Percentiles rank a stretch among this genome's conserved stretches.
Conservation (phyloP, 192 early-diverging fungal genomes). For the Linnemannia elongata region DNA sequence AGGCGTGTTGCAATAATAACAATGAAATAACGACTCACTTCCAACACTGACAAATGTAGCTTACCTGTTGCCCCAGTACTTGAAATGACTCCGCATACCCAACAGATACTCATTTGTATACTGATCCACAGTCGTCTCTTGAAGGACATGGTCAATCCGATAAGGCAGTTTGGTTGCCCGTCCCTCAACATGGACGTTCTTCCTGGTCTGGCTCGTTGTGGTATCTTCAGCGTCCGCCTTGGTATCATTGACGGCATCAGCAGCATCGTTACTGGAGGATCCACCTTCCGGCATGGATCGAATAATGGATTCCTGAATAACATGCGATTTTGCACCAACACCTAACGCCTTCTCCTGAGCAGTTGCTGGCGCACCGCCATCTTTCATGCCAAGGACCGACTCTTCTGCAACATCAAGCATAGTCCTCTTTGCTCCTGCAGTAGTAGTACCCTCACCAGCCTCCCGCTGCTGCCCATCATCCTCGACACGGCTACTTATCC, state of each 20-base stretch:
- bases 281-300: background rate
- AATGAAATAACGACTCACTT: no score
- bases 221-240: background rate
- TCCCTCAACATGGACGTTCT: conserved; percentile 36
- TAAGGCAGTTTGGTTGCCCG: conserved; percentile 37
- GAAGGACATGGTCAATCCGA: conserved; percentile 65
- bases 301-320: conserved; percentile 41
- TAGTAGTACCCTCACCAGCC: background rate
- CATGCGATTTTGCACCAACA: conserved; percentile 28
- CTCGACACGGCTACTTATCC: conserved; percentile 46
- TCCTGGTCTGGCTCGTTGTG: background rate
- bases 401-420: background rate
- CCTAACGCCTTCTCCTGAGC: conserved; percentile 29
- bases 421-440: background rate
- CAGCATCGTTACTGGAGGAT: background rate
- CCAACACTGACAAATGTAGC: no score
- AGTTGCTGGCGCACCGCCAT: background rate
- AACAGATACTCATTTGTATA: conserved; percentile 69
- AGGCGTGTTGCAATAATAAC: background rate
- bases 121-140: conserved; percentile 66
- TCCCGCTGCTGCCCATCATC: background rate
- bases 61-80: conserved; percentile 70
- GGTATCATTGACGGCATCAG: background rate
- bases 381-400: conserved; percentile 15
- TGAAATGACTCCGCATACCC: conserved; percentile 68